Evolutionary conservation across 768 basidiomycete genomes (phyloP).

Genomic region (Krasilnikovozyma curviuscula): DNA sequence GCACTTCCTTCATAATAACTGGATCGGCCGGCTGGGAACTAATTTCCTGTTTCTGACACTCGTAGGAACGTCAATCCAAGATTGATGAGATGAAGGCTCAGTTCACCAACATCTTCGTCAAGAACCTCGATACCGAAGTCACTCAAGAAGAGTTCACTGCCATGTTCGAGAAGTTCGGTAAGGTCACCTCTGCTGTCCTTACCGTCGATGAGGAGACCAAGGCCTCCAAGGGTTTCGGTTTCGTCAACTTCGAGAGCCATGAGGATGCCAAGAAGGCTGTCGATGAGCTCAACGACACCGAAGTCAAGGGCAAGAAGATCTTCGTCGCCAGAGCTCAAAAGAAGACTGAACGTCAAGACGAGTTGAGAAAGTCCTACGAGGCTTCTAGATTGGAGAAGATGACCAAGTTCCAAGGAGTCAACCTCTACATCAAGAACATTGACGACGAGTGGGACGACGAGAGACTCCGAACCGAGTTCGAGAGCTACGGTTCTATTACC

Average conservation of each 20-base stretch:
- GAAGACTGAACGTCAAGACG: slow-evolving; percentile 94
- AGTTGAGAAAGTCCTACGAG: slow-evolving; percentile 81
- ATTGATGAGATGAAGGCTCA: slow-evolving; percentile 92
- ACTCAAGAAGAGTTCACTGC: slow-evolving; percentile 67
- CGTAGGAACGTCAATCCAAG: slow-evolving; percentile 87
- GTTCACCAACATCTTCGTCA: slow-evolving; percentile 96
- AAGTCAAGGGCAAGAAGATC: slow-evolving; percentile 67
- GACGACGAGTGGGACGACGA: slow-evolving; percentile 83
- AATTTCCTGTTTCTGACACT: background rate
- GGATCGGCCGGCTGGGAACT: background rate
- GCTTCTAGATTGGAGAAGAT: slow-evolving; percentile 90
- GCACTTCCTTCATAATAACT: background rate
- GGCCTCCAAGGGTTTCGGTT: slow-evolving; percentile 82
- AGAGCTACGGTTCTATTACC: slow-evolving; percentile 89
- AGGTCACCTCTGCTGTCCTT: slow-evolving; percentile 72
- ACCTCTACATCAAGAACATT: slow-evolving; percentile 98
- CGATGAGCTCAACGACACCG: slow-evolving; percentile 68
- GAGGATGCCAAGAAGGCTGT: slow-evolving; percentile 82
- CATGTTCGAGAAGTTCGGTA: slow-evolving; percentile 58
- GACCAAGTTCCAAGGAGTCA: slow-evolving; percentile 96
- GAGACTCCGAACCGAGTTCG: slow-evolving; percentile 86
- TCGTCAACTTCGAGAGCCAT: slow-evolving; percentile 87
- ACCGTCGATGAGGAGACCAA: slow-evolving; percentile 69
- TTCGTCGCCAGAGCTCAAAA: slow-evolving; percentile 95
- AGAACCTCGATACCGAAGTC: slow-evolving; percentile 77